Base-by-base conservation (phyloP, 2,329 filamentous ascomycete species). In the Aspergillus proliferans region DNA sequence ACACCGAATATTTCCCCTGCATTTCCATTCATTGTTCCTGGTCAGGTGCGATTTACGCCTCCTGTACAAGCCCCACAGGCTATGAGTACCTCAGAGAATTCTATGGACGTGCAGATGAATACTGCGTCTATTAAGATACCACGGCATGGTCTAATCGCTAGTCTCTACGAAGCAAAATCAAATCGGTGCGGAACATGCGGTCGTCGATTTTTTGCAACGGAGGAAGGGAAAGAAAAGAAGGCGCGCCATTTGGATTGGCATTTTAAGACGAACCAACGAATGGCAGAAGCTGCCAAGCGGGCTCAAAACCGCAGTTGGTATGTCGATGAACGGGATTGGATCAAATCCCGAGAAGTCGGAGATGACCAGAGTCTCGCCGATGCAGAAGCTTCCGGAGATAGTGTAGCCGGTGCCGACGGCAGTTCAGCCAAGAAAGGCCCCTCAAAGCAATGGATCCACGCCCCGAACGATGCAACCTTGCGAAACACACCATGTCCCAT, bases 201-300 rank as follows among this genome's bases (percentile, higher is more conserved):
- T 21, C 82, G 91, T 51, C 85, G 93, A 2, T 98, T 98, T 68
- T 80, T 80, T 47, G 81, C 81, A 4, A 87, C 88, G 44, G 82
- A 84, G 10, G 83, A 87, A 55, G 92, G 92, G 10, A 87, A 83
- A 60, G 84, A 85, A 64, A 87, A 87, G 74, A 97, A 97, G 73
- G 88, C 85, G 21, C 83, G 86, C 3, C 93, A 98, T 66, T 85
- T 98, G 76, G 93, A 98, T 70, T 98, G 93, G 93, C 93, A 98
- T 70, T 98, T 98, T 73, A 85, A 86, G 49, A 91, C 92, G 21
- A 92, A 96, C 63, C 87, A 91, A 62, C 85, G 90, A 42, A 88
- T 94, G 71, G 84, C 84, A 2, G 92, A 97, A 58, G 85, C 87
- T 12, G 84, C 88, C 62, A 92, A 88, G 66, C 82, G 88, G 52